Evolutionary conservation across 2,329 filamentous ascomycete genomes (phyloP).

Genomic region (Elsinoe perseae): DNA sequence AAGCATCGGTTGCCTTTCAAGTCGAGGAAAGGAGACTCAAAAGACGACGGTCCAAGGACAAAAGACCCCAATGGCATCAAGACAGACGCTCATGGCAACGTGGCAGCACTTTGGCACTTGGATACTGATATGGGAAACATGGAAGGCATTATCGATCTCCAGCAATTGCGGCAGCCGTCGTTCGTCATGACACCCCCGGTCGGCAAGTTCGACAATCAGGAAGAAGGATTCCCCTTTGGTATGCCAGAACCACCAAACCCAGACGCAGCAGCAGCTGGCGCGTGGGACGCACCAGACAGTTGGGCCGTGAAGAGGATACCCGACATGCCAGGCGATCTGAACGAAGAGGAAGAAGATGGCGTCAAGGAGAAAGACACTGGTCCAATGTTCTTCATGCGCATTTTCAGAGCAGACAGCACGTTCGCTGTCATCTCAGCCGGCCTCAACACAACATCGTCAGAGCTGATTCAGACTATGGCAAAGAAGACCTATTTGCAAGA

Average conservation of each 20-base stretch:
- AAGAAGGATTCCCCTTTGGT: conserved; percentile 35
- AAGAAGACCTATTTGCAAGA: conserved; percentile 93
- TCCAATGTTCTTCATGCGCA: conserved; percentile 79
- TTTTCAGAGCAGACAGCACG: conserved; percentile 88
- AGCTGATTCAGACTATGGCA: conserved; percentile 81
- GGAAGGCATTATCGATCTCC: conserved; percentile 71
- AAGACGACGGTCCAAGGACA: conserved; percentile 33
- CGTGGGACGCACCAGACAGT: conserved; percentile 92
- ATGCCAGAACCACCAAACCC: conserved; percentile 19
- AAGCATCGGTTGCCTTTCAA: conserved; percentile 47
- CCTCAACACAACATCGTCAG: conserved; percentile 74
- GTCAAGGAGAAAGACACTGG: conserved; percentile 59
- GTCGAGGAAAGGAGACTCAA: conserved; percentile 40
- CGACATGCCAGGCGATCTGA: conserved; percentile 49
- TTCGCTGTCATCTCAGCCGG: conserved; percentile 86
- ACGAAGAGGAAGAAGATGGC: conserved; percentile 9
- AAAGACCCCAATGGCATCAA: conserved; percentile 42
- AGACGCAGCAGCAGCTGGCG: conserved; percentile 33
- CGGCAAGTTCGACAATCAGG: conserved; percentile 33
- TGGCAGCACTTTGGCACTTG: conserved; percentile 58
- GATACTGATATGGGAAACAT: conserved; percentile 86
- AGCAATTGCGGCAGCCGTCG: conserved; percentile 39
- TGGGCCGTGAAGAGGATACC: conserved; percentile 77
- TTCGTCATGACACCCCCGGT: conserved; percentile 61
- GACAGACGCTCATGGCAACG: conserved; percentile 24